Percentiles rank a stretch among this genome's conserved stretches.
phyloP scores from a whole-genome alignment of 108 stramenopile species.

The Discostella stelligeroides region DNA sequence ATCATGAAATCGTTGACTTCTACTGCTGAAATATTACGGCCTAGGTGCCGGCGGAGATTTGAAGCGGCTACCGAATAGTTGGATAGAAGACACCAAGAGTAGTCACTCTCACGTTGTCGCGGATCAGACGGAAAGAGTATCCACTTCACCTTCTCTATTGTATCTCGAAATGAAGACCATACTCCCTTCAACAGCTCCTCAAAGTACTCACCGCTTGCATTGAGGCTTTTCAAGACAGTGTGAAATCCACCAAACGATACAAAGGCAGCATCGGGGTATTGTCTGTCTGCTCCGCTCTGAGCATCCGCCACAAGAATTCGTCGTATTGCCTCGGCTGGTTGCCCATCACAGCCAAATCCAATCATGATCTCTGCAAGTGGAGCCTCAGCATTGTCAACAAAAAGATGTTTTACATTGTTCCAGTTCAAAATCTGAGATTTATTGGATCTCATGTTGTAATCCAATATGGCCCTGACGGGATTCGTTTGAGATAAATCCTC shows the following conservation, averaged over 20 bases:
- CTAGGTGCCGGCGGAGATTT: background rate
- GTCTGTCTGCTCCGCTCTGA: background rate
- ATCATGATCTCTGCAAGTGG: too few relatives aligned
- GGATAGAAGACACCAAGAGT: conserved; percentile 7
- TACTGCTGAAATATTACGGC: background rate
- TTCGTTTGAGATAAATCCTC: too few relatives aligned
- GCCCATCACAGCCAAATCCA: too few relatives aligned
- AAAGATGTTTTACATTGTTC: background rate
- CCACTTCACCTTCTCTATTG: conserved; percentile 13
- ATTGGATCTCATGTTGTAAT: too few relatives aligned
- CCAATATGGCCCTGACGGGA: too few relatives aligned
- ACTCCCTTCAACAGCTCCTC: conserved; percentile 8
- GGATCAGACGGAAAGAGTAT: conserved; percentile 8
- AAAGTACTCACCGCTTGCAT: conserved; percentile 10
- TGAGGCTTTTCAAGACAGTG: conserved; percentile 1
- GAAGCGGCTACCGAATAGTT: conserved; percentile 1
- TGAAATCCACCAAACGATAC: conserved; percentile 10
- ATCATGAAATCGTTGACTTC: conserved; percentile 1
- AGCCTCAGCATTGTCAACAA: conserved; percentile 2
- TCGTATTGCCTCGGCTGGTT: background rate
- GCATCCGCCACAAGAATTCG: conserved; percentile 1
- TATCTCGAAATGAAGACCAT: conserved; percentile 1
- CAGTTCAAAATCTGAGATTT: background rate
- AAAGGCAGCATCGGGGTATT: conserved; percentile 3
- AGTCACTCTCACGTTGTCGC: conserved; percentile 11